Base-by-base conservation (phyloP, 139 green algal genomes). In the Microglena sp. region DNA sequence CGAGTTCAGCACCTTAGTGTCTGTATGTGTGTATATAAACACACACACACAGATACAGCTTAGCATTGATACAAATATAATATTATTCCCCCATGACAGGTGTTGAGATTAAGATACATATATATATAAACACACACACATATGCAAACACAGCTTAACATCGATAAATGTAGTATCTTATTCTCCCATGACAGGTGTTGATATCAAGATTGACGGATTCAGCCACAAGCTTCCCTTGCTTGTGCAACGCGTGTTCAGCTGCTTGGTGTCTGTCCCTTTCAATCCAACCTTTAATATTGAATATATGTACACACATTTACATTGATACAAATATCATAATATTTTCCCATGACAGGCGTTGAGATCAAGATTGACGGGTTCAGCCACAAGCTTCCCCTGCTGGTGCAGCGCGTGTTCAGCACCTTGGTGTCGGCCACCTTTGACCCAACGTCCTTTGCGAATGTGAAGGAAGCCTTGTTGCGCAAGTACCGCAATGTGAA, bases 291-390 rank as follows among this genome's bases (percentile, higher is more conserved):
- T 24, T 24, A 11, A 24, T 18, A 18, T 24, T 50, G 40, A 50
- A 50, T 50, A 18, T 50, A 18, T 50, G 40, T 50, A 50, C 11
- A 11, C 40, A 50, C 40, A 50, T n/a, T 24, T 18, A 50, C 40
- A 18, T 18, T 24, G 15, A 50, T 8, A 60, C 53, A 60, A 30
- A 33, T 24, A 30, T 21, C 15, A 32, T 15, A 32, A 15, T 24
- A 8, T 60, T 18, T 21, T 60, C 15, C 15, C 21, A 33, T 8
- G 53, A n/a, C 62, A 56, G 84, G 75, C 18, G 45, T 98, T 21
- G 82, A 95, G 69, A 22, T 98, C 33, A 74, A 79, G 30, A 64
- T 97, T 11, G 72, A 88, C 3, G 92, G 92, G 31, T 98, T 97
- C 76, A 93, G 68, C 45, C 76, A 98, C 74, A 91, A 90, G 72